Evolutionary conservation across 2,329 filamentous ascomycete species (phyloP), one percentile per base, ranked within the genome.

Genomic region (Diaporthe nobilis): DNA sequence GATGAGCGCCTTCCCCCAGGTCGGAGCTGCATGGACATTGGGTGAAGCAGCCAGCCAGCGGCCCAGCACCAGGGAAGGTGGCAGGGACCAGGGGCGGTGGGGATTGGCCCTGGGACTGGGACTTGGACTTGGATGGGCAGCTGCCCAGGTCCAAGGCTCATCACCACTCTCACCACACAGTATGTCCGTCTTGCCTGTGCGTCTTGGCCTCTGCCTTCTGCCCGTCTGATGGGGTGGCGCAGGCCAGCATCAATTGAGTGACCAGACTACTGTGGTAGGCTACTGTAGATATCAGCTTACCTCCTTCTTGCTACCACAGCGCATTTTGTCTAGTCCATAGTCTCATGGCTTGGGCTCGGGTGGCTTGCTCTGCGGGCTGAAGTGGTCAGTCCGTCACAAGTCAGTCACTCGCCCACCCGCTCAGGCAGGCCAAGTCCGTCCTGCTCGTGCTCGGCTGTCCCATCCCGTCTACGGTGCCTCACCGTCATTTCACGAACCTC

Each of bases 1-100:
- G 74, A 73, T 51, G 57, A 20, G 44, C 37, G 61, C 65, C 42
- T 37, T 68, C 31, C 67, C 73, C 73, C 63, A 42, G 67, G 65
- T 34, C 49, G 65, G 65, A 70, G 65, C 65, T 70, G 65, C 65
- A 55, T 42, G 22, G 31, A 13, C 65, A 68, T 53, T 53, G 65
- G 65, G 47, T 68, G 31, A 53, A 53, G 65, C 31, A n/a, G 65
- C 34, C 65, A 31, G 61, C 57, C 57, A 61, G 57, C 57, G 57
- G 57, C 57, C 57, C 57, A 61, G 61, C 61, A 47, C 39, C 42
- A 34, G 61, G 61, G 28, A 47, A n/a, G 42, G 28, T 0, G 49
- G 10, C 65, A 70, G 65, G 65, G 65, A 34, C 49, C 65, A 42
- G 65, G 65, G 65, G 65, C 22, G 28, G 10, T 53, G 47, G 63